Base-by-base conservation (phyloP, 495 filamentous ascomycete species). In the Pyrenula massariospora region DNA sequence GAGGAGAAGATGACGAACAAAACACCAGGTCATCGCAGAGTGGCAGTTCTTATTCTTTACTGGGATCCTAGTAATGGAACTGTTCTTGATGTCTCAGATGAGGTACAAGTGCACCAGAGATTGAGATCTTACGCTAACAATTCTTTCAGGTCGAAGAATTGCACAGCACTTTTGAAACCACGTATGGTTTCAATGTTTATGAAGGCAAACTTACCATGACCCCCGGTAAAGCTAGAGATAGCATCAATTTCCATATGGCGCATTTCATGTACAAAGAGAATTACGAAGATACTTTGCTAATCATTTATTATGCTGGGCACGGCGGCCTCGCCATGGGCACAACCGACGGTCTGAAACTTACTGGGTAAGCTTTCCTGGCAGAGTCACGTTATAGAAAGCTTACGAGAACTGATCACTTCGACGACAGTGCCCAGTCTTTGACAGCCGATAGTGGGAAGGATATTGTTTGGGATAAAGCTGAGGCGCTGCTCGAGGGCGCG, bases 281-380 rank as follows among this genome's bases (percentile, higher is more conserved):
- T 21, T 52, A 25, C 12, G 12, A 20, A 19, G n/a, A 55, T 51
- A 52, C 59, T 49, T 48, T 63, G 1, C 54, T 63, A 8, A 63
- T 63, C 25, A 53, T 63, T 1, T 63, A 63, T 48, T 63, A 63
- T 52, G 61, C 61, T 47, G 61, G 61, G 2, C 61, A 63, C 55
- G 31, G 31, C 15, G 31, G 31, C 31, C 31, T 42, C 15, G 31
- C 31, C 31, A 42, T 42, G 31, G 61, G 61, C 12, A 51, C 21
- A 12, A 36, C 54, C 12, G 57, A 52, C 22, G 12, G 11, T 48
- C 21, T 59, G 10, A 5, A 19, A 36, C 31, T 59, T 10, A 24
- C 56, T 19, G 49, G 22, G 50, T 52, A 20, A 52, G 50, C 50
- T 21, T 52, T 42, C 31, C 8, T 15, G 15, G 15, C 5, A 15